phyloP scores from a whole-genome alignment of 805 yeast species.

The Yueomyces sinensis region DNA sequence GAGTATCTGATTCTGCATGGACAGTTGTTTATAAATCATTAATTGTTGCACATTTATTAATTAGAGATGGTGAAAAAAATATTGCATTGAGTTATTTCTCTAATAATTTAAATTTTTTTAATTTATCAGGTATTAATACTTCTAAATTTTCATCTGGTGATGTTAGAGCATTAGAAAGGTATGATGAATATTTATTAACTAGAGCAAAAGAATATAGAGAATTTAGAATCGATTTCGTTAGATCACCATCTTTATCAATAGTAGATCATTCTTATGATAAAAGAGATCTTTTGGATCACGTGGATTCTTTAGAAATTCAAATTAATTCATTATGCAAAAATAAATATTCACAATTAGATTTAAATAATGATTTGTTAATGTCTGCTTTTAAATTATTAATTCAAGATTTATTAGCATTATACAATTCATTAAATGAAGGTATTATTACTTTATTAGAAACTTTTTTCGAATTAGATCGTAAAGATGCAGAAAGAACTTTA shows the following conservation, averaged over 20 bases:
- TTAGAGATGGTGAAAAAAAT: constrained; percentile 79
- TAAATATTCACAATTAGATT: constrained; percentile 64
- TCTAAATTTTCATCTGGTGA: constrained; percentile 30
- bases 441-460: constrained; percentile 88
- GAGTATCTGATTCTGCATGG: constrained; percentile 79
- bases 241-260: constrained; percentile 44
- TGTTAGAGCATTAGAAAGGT: constrained; percentile 43
- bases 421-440: constrained; percentile 89
- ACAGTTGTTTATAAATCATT: constrained; percentile 79
- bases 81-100: constrained; percentile 52
- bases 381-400: constrained; percentile 81
- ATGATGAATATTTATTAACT: constrained; percentile 55
- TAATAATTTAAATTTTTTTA: constrained; percentile 37
- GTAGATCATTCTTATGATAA: constrained; percentile 34
- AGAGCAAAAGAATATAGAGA: constrained; percentile 59
- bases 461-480: constrained; percentile 80
- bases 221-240: constrained; percentile 62
- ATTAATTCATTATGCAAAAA: constrained; percentile 64
- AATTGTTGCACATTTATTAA: constrained; percentile 77
- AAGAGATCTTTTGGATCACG: constrained; percentile 61
- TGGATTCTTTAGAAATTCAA: constrained; percentile 74
- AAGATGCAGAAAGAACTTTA: constrained; percentile 79
- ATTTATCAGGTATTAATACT: constrained; percentile 20
- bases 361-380: constrained; percentile 70
- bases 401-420: constrained; percentile 75